Conservation (phyloP, 177 flowering plant genomes). For the Tripterygium wilfordii region DNA sequence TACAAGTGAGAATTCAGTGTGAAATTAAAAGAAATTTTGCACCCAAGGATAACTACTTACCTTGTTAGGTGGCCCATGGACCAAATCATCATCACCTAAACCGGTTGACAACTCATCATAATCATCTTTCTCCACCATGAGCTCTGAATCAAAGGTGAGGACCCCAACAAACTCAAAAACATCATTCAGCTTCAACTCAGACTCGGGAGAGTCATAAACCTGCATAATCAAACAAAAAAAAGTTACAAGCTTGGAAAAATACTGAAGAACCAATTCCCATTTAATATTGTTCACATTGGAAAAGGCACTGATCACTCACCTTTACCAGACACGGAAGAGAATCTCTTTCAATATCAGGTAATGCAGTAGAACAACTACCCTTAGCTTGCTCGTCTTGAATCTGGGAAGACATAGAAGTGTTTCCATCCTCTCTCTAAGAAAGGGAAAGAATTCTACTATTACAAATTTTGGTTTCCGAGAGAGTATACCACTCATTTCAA, state of each 20-base stretch:
- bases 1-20: too few relatives aligned
- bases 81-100: constrained; percentile 42
- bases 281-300: not conserved
- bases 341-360: constrained; percentile 22
- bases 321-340: constrained; percentile 71
- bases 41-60: constrained; percentile 24
- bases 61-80: constrained; percentile 53
- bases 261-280: not conserved
- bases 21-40: too few relatives aligned
- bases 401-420: constrained; percentile 19
- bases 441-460: not conserved
- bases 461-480: too few relatives aligned
- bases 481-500: too few relatives aligned
- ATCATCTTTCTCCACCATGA: constrained; percentile 24
- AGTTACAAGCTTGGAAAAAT: not conserved
- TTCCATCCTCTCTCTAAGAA: constrained; percentile 44
- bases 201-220: constrained; percentile 79
- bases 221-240: constrained; percentile 27
- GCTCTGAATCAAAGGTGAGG: constrained; percentile 63
- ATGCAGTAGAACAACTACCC: constrained; percentile 11
- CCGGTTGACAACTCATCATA: constrained; percentile 30
- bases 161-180: constrained; percentile 92
- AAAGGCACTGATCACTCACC: constrained; percentile 32
- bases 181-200: constrained; percentile 83
- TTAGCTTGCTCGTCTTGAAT: constrained; percentile 19